phyloP scores from a whole-genome alignment of 805 yeast genomes.

The Pichia rugopelliculosa region DNA sequence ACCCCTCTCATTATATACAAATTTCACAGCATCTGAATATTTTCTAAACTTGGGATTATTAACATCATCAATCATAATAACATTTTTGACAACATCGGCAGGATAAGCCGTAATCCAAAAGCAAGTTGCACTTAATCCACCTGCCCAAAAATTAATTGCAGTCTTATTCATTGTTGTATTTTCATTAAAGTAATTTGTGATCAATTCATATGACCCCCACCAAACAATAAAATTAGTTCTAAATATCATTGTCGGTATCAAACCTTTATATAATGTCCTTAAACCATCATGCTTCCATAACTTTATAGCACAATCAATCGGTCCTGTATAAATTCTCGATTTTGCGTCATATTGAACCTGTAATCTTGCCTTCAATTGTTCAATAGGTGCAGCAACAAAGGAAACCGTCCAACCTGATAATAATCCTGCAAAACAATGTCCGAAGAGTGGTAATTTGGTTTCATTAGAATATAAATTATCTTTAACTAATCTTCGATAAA shows the following conservation, averaged over 20 bases:
- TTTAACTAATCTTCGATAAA: constrained; percentile 62
- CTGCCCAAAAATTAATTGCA: constrained; percentile 82
- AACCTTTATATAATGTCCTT: constrained; percentile 71
- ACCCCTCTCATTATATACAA: constrained; percentile 59
- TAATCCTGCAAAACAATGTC: constrained; percentile 64
- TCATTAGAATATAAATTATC: constrained; percentile 56
- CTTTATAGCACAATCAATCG: constrained; percentile 64
- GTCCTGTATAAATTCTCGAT: constrained; percentile 63
- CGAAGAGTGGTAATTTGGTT: constrained; percentile 59
- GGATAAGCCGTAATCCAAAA: constrained; percentile 91
- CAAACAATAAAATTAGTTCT: constrained; percentile 80
- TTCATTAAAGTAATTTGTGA: constrained; percentile 59
- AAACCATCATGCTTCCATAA: constrained; percentile 56
- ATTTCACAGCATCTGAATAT: constrained; percentile 65
- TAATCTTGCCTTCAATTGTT: constrained; percentile 77
- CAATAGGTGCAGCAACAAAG: constrained; percentile 94
- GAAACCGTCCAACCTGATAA: constrained; percentile 94
- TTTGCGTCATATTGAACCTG: constrained; percentile 85
- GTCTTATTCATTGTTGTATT: constrained; percentile 62
- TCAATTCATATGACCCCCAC: constrained; percentile 90
- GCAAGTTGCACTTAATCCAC: constrained; percentile 79
- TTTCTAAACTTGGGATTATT: constrained; percentile 61
- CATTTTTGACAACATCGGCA: constrained; percentile 80
- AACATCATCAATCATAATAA: constrained; percentile 73
- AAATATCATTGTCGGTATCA: constrained; percentile 80